Conservation (phyloP, 371 early-diverging fungal species). For the Mortierella sp. region DNA sequence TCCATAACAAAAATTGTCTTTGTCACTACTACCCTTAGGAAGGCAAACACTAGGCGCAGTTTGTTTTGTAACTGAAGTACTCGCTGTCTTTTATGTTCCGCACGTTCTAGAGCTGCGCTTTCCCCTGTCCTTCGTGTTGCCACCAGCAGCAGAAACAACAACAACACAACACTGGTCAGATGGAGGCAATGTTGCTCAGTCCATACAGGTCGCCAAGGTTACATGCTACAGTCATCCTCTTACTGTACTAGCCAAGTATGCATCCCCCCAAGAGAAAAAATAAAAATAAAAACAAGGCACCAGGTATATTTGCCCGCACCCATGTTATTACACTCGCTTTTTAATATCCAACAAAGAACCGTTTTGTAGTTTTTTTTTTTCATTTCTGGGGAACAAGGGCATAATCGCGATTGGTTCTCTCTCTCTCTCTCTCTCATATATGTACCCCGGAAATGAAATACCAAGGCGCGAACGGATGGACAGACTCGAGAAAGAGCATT, state of each 20-base stretch:
- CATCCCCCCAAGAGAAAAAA: too few relatives aligned
- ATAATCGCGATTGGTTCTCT: background rate
- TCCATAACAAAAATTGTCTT: background rate
- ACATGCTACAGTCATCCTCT: too few relatives aligned
- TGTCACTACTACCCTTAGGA: background rate
- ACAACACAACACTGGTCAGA: too few relatives aligned
- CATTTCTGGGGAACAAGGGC: background rate
- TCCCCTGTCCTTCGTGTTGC: background rate
- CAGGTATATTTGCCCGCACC: too few relatives aligned
- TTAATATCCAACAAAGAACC: background rate
- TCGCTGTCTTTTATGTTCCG: background rate
- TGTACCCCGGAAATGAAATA: slow-evolving; percentile 9
- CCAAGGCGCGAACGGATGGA: background rate
- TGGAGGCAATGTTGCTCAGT: background rate
- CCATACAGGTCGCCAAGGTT: too few relatives aligned
- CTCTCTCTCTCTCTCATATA: background rate
- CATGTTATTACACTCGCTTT: background rate
- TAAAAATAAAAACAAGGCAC: too few relatives aligned
- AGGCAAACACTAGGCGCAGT: background rate
- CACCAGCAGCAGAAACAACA: background rate
- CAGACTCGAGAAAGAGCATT: background rate
- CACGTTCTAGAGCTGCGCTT: slow-evolving; percentile 12
- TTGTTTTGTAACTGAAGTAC: background rate
- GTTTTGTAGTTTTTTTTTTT: background rate
- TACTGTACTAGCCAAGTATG: too few relatives aligned